Conservation (phyloP, 2,329 filamentous ascomycete genomes). For the Zasmidium angulare region DNA sequence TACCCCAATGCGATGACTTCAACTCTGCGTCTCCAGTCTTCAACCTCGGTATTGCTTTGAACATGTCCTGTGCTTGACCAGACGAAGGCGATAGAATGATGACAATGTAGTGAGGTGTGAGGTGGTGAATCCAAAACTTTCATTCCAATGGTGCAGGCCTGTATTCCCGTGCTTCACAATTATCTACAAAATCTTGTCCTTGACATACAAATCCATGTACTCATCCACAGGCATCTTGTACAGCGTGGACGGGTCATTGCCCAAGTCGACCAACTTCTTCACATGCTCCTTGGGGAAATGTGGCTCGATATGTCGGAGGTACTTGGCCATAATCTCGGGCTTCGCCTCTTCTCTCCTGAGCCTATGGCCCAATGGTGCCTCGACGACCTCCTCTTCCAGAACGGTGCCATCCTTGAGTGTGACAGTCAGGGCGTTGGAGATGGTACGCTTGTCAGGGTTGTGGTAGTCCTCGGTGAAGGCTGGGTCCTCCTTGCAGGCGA, state of each 20-base stretch:
- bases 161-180: background rate
- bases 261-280: conserved; percentile 77
- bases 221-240: conserved; percentile 83
- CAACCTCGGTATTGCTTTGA: too few species aligned
- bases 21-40: background rate
- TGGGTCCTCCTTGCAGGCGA: conserved; percentile 93
- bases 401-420: conserved; percentile 92
- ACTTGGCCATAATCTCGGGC: conserved; percentile 94
- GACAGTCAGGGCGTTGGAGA: conserved; percentile 94
- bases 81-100: too few species aligned
- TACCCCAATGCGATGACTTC: background rate
- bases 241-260: conserved; percentile 70
- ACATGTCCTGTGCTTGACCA: too few species aligned
- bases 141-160: background rate
- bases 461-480: conserved; percentile 91
- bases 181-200: conserved; percentile 41
- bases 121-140: too few species aligned
- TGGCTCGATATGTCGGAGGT: conserved; percentile 82
- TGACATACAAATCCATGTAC: conserved; percentile 85
- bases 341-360: conserved; percentile 88
- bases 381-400: conserved; percentile 84
- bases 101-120: too few species aligned
- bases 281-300: conserved; percentile 78
- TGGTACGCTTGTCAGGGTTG: conserved; percentile 86
- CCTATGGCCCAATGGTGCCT: conserved; percentile 91